Evolutionary conservation across 495 filamentous ascomycete species (phyloP), one percentile per base, ranked within the genome.

Genomic region (Hypomontagnella submonticulosa): DNA sequence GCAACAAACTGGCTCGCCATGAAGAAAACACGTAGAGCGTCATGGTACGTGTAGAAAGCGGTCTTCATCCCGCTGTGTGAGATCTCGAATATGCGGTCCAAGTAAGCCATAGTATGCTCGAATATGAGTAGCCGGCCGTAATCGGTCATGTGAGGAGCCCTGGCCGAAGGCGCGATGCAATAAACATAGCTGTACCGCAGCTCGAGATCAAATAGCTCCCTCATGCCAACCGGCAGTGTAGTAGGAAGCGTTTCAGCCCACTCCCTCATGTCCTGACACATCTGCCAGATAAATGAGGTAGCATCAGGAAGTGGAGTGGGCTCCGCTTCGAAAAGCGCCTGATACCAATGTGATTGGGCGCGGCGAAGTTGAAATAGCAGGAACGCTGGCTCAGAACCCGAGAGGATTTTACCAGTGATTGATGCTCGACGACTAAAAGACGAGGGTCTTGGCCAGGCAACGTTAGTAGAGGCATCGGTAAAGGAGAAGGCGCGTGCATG

Each of bases 401-500:
- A 74, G 10, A 74, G 60, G 76, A 85, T 67, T 76, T 79, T 71
- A 2, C 73, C 80, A 3, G 61, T 67, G 27, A 71, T 69, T 1
- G 70, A 72, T 33, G 63, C 73, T 75, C 68, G 77, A 43, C 54
- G 79, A 69, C 59, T 70, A 40, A 72, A 72, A 3, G 68, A 75
- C 37, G 53, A 72, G 16, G 64, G 73, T 61, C 75, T 70, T 7
- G 82, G 77, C 63, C 90, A 78, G 8, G 77, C 82, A 36, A 96
- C 92, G 62, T 88, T 87, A 1, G 88, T 83, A n/a, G 92, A 90
- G 37, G 90, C 91, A 72, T 98, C 94, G 0, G 91, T 92, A 72
- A 98, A 95, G 4, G 94, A 96, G 73, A 96, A 96, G 0, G 90
- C 87, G 38, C 92, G 83, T 27, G 88, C 87, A 49, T 92, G 84